Base-by-base conservation (phyloP, 495 filamentous ascomycete genomes). In the Aspergillus sclerotiicarbonarius region DNA sequence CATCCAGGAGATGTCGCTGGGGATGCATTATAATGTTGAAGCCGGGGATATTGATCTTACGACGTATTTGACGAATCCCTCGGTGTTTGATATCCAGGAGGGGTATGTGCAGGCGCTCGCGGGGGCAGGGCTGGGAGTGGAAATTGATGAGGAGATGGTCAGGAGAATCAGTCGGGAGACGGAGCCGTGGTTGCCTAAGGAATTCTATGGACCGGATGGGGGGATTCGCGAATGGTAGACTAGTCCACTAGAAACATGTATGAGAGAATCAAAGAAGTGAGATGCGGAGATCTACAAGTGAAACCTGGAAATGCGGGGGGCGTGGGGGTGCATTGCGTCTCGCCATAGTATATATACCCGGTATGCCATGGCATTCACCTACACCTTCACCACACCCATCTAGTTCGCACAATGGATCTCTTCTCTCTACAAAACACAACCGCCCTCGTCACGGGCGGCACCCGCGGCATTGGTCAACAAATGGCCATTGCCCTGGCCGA, bases 1-100 rank as follows among this genome's bases (percentile, higher is more conserved):
- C 30, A 91, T 92, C 49, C 89, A 91, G 69, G 89, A 92, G 76
- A 91, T 91, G 89, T 84, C 82, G 53, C 61, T 90, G 49, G 89
- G 88, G 0, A 92, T 92, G 52, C 89, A 92, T 70, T 92, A 92
- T 67, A 91, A 91, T 61, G 72, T 73, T 16, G 84, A 80, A 43
- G 62, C 68, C 6, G 85, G 87, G 8, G 76, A 82, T 37, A 79
- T 80, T 52, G 88, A 92, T 69, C 74, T 91, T 44, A 80, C 75
- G 1, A 90, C 77, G 56, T 92, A 91, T 62, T 75, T 86, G 7
- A 82, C 80, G 53, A 82, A 90, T 63, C 72, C 80, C 0, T 67
- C 59, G 21, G 82, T 89, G 2, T 90, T 88, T 72, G 68, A 74
- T 44, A 84, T 91, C 10, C 78, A 75, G 21, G 82, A 86, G 50